These are phyloP conservation scores for Agaricus bisporus DNA, from an alignment of 768 basidiomycete genomes.

Conservation along the genomic window DNA sequence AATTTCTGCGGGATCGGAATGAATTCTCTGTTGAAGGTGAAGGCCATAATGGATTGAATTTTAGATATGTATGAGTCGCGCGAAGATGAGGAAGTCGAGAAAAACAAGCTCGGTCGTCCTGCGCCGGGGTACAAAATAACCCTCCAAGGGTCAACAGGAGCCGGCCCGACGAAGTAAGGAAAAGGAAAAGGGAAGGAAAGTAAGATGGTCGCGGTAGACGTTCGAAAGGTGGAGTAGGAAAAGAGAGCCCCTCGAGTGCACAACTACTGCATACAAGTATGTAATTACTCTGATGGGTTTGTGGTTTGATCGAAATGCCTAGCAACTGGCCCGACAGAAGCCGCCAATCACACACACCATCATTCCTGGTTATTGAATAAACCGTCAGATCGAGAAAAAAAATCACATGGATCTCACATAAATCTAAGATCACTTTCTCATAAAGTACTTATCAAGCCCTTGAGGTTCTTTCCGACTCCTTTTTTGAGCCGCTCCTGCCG, in stretches of 20 bases:
- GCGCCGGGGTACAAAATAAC: slow-evolving; percentile 27
- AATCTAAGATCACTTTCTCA: slow-evolving; percentile 19
- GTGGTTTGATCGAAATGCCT: neutral
- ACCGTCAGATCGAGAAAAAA: neutral
- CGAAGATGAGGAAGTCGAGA: slow-evolving; percentile 8
- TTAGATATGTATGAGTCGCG: neutral
- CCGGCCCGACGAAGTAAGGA: slow-evolving; percentile 26
- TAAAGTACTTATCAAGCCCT: slow-evolving; percentile 37
- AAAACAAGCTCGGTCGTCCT: slow-evolving; percentile 27
- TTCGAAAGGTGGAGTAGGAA: neutral
- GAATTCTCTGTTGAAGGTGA: slow-evolving; percentile 18
- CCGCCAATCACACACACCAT: neutral
- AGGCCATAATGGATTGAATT: neutral
- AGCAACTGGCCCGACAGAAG: neutral
- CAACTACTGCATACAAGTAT: slow-evolving; percentile 4
- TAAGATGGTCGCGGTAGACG: slow-evolving; percentile 10
- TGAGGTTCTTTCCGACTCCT: slow-evolving; percentile 26
- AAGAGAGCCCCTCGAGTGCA: slow-evolving; percentile 2
- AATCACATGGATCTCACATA: neutral
- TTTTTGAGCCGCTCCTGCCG: slow-evolving; percentile 16
- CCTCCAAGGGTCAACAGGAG: slow-evolving; percentile 23
- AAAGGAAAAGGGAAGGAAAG: slow-evolving; percentile 15
- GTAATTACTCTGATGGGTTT: neutral
- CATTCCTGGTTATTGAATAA: neutral
- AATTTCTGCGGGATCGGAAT: slow-evolving; percentile 24